A percentile compares a stretch with the other conserved stretches of the same genome.
These are phyloP conservation scores for Phytophthora quininea DNA, from an alignment of 352 stramenopile species.

Conservation along the genomic window DNA sequence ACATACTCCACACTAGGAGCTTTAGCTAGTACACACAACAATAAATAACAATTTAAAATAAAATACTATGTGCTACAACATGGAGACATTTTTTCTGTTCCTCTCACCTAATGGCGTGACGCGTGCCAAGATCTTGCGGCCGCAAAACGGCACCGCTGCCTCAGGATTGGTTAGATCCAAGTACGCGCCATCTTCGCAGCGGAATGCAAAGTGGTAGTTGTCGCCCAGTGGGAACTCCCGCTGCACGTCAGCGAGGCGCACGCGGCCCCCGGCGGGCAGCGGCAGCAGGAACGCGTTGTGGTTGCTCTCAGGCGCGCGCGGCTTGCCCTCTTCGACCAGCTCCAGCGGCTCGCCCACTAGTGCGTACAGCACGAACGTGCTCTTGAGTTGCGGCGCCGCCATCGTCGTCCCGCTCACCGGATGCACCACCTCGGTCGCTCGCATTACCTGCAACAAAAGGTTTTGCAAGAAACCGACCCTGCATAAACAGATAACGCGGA, in stretches of 20 bases:
- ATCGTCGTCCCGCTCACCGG: conserved; percentile 36
- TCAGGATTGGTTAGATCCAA: conserved; percentile 76
- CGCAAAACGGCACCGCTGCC: conserved; percentile 64
- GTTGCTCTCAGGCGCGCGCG: conserved; percentile 52
- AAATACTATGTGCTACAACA: no score
- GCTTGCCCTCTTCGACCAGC: conserved; percentile 45
- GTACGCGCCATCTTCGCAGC: conserved; percentile 68
- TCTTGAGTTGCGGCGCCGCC: conserved; percentile 28
- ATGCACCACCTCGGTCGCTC: conserved; percentile 34
- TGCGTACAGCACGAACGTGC: conserved; percentile 65
- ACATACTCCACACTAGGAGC: conserved; percentile 55
- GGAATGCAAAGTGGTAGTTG: conserved; percentile 80
- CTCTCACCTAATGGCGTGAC: conserved; percentile 55
- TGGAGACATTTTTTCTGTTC: neutral
- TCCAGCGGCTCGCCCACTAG: conserved; percentile 73
- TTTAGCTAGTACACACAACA: conserved; percentile 27
- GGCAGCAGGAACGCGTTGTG: conserved; percentile 78
- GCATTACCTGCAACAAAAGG: conserved; percentile 14
- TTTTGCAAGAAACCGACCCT: neutral
- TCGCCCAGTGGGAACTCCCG: conserved; percentile 72
- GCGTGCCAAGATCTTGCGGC: conserved; percentile 74
- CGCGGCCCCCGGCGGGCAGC: conserved; percentile 18
- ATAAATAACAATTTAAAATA: neutral
- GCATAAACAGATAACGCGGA: neutral
- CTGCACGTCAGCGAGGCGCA: conserved; percentile 67